Evolutionary conservation across 225 moss, liverwort and hornwort species (phyloP), one percentile per base, ranked within the genome.

Genomic region (Pseudoscleropodium purum): DNA sequence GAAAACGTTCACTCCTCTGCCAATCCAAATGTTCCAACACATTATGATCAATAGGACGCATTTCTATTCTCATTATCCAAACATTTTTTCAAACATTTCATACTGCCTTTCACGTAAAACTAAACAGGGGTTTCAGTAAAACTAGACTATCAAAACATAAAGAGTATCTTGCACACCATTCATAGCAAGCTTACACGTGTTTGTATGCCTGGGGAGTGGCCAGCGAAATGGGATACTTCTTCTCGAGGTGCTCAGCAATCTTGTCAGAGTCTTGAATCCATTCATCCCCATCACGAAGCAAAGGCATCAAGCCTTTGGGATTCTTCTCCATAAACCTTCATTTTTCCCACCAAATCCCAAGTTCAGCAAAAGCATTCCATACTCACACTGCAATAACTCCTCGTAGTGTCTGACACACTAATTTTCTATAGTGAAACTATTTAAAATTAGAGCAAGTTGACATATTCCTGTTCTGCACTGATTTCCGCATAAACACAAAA

Each of bases 191-290:
- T 92, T 91, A 97, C 98, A 97, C 87, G 69, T 96, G 70, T 87
- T 97, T 96, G 72, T 86, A 96, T 23, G 89, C 69, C 24, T 92
- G 64, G 27, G 98, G 96, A 45, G 97, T 96, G 69, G 93, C 90
- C 49, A 98, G 81, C 15, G 95, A 90, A 30, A 95, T 91, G 14
- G 97, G 97, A 47, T 90, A 98, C 37, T 90, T 96, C 65, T 95
- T 92, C 89, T 98, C 98, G 25, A 98, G 89, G 78, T 98, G 92
- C 61, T 95, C 93, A 16, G 97, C 95, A 31, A 98, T 98, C 24
- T 96, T 96, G 18, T 98, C 97, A 0, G 97, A 98, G 83, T 98
- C 98, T 86, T 98, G 97, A 26, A 98, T 94, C 97, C 98, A 98
- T 23, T 90, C 84, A 5, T 96, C 96, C 65, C 96, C 97, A 39